These are phyloP conservation scores for Eimeria nieschulzi DNA, from an alignment of 169 alveolate genomes.

Conservation along the genomic window DNA sequence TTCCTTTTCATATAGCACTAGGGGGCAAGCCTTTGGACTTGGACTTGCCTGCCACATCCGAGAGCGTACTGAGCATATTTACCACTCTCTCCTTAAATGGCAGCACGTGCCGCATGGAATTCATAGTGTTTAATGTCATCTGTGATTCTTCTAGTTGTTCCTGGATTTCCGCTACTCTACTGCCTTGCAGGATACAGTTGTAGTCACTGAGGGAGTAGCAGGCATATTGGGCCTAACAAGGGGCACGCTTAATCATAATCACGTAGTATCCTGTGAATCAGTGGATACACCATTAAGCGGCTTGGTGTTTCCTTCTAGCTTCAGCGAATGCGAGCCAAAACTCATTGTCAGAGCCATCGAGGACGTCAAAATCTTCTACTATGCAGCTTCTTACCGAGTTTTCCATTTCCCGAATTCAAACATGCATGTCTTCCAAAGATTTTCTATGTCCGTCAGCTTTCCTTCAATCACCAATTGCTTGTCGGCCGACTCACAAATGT, in stretches of 20 bases:
- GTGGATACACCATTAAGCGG: background rate
- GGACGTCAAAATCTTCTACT: background rate
- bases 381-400: slow-evolving; percentile 82
- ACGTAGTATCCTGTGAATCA: background rate
- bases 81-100: slow-evolving; percentile 94
- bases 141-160: slow-evolving; percentile 95
- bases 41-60: slow-evolving; percentile 88
- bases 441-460: slow-evolving; percentile 91
- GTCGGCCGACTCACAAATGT: slow-evolving; percentile 96
- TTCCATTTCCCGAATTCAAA: slow-evolving; percentile 95
- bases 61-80: slow-evolving; percentile 88
- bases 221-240: background rate
- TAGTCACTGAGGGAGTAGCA: slow-evolving; percentile 79
- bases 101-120: slow-evolving; percentile 93
- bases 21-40: too few relatives aligned
- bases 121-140: slow-evolving; percentile 90
- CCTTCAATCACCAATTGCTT: slow-evolving; percentile 94
- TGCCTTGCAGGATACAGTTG: slow-evolving; percentile 90
- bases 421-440: slow-evolving; percentile 92
- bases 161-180: slow-evolving; percentile 91
- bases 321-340: background rate
- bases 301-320: too few relatives aligned
- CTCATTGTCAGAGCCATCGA: background rate
- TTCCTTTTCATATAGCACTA: too few relatives aligned
- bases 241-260: background rate